These are phyloP conservation scores for Pseudopyricularia javanii DNA, from an alignment of 2,329 filamentous ascomycete species.

Conservation along the genomic window DNA sequence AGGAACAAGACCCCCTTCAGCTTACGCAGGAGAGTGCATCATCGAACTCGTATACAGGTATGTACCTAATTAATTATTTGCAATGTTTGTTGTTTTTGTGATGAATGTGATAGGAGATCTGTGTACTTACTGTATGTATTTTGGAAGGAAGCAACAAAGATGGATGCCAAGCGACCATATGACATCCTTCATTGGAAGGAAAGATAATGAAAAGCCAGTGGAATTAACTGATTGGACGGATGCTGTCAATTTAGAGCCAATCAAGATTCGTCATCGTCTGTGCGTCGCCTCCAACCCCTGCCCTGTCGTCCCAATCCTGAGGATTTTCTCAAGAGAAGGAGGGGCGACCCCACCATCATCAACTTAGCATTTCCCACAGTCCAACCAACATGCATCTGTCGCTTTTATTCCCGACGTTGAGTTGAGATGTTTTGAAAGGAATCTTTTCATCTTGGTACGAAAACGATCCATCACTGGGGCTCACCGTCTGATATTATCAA, in stretches of 20 bases:
- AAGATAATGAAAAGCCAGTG: neutral
- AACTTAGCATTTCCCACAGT: neutral
- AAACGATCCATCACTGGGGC: too few relatives aligned
- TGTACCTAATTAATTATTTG: too few relatives aligned
- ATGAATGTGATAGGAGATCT: neutral
- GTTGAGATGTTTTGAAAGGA: too few relatives aligned
- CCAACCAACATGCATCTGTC: neutral
- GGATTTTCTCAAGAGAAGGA: neutral
- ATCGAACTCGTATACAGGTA: neutral
- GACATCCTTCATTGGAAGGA: neutral
- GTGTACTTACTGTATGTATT: neutral
- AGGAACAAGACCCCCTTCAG: neutral
- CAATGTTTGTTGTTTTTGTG: too few relatives aligned
- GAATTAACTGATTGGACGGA: constrained; percentile 1
- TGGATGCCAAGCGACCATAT: neutral
- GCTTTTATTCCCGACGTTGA: neutral
- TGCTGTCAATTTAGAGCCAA: constrained; percentile 1
- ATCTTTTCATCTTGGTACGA: too few relatives aligned
- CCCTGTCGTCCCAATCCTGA: neutral
- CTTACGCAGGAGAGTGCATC: neutral
- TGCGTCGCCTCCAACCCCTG: neutral
- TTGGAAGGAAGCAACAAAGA: neutral
- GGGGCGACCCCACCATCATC: neutral
- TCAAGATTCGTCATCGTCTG: neutral
- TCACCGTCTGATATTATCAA: too few relatives aligned